These are phyloP conservation scores for Albophoma yamanashiensis DNA, from an alignment of 2,329 filamentous ascomycete genomes.

Conservation along the genomic window DNA sequence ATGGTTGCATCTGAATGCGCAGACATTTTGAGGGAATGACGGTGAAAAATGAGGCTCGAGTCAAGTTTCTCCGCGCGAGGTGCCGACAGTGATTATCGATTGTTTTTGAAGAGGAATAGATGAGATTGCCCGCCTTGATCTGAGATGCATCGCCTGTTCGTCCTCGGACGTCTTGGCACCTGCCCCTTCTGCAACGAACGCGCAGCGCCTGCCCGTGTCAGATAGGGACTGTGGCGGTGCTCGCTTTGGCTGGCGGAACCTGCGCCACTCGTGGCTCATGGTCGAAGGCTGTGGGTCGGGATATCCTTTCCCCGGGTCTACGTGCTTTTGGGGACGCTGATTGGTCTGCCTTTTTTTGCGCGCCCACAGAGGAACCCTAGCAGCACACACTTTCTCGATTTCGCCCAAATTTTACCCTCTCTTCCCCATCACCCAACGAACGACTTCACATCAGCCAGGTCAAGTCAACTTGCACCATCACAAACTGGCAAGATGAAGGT, in stretches of 20 bases:
- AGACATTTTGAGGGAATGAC: background rate
- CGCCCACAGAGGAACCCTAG: constrained; percentile 25
- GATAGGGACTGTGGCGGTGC: constrained; percentile 1
- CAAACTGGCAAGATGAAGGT: constrained; percentile 39
- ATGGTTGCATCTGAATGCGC: constrained; percentile 9
- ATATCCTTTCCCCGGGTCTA: constrained; percentile 12
- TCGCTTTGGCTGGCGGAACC: too few relatives aligned
- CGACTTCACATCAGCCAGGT: constrained; percentile 28
- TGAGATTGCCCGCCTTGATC: background rate
- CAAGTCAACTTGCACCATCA: constrained; percentile 34
- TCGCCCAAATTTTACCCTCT: constrained; percentile 22
- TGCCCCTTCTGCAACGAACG: background rate
- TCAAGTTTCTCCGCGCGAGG: background rate
- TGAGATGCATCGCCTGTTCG: background rate
- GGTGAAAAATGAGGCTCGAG: background rate
- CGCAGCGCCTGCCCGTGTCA: background rate
- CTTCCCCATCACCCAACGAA: constrained; percentile 17
- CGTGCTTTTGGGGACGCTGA: constrained; percentile 8
- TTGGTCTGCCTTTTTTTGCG: constrained; percentile 17
- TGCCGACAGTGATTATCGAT: background rate
- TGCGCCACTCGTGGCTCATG: constrained; percentile 1
- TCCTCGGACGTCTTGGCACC: background rate
- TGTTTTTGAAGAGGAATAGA: background rate
- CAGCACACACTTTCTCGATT: constrained; percentile 30
- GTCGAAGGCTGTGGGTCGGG: constrained; percentile 1